A percentile compares a stretch with the other conserved stretches of the same genome.
These are phyloP conservation scores for Litchi chinensis DNA, from an alignment of 345 rosid genomes.

Conservation along the genomic window DNA sequence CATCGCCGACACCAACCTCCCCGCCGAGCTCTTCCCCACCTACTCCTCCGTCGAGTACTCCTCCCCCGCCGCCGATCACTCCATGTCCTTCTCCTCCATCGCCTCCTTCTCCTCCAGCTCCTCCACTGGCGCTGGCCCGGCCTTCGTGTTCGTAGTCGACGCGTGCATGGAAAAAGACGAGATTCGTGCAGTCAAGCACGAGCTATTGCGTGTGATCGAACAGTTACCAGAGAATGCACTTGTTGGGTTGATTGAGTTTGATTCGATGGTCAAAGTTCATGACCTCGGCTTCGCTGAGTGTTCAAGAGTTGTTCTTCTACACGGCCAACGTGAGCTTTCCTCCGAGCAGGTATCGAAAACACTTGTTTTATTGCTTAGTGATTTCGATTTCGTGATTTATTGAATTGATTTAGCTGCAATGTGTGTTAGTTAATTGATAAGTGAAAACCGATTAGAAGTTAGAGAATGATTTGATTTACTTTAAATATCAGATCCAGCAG, in stretches of 20 bases:
- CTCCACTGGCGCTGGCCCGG: conserved; percentile 47
- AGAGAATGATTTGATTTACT: neutral
- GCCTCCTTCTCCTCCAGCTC: conserved; percentile 37
- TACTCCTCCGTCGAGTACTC: conserved; percentile 81
- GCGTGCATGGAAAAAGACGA: conserved; percentile 70
- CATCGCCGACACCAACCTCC: conserved; percentile 78
- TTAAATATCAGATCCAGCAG: conserved; percentile 51
- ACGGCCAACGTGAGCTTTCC: conserved; percentile 76
- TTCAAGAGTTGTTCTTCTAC: conserved; percentile 68
- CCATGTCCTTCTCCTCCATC: conserved; percentile 51
- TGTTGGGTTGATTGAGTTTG: conserved; percentile 74
- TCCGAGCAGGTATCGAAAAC: conserved; percentile 58
- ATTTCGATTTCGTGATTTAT: neutral
- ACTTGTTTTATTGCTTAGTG: neutral
- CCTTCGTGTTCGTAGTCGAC: conserved; percentile 88
- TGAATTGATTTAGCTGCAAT: no score
- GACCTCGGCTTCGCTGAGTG: conserved; percentile 81
- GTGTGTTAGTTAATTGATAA: neutral
- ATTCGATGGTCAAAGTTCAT: conserved; percentile 84
- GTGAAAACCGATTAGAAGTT: neutral
- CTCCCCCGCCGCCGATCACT: conserved; percentile 12
- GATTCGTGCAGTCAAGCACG: conserved; percentile 67
- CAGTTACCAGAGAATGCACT: conserved; percentile 77
- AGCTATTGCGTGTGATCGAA: conserved; percentile 71
- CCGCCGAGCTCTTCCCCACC: conserved; percentile 97